Evolutionary conservation across 352 stramenopile genomes (phyloP), one percentile per base, ranked within the genome.

Genomic region (Phytopythium kandeliae): DNA sequence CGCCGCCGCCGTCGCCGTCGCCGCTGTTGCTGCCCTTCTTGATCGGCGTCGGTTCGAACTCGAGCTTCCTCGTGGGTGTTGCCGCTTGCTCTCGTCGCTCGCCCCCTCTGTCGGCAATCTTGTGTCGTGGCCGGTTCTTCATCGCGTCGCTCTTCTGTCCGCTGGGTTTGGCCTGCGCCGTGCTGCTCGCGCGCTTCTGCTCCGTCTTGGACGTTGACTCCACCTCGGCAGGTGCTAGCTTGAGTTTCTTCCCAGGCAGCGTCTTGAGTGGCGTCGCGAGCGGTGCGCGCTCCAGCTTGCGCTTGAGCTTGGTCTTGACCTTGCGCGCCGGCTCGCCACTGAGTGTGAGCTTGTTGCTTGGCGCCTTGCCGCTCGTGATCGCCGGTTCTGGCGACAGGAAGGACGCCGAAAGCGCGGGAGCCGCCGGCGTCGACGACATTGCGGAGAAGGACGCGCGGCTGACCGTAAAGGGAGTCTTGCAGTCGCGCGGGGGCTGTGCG

Each of bases 1-100:
- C 2, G 35, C 6, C 2, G 35, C 22, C 2, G 35, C 6, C 2
- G 35, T 15, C 51, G 51, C 21, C 15, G 33, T 54, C 19, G 24
- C 15, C 41, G 25, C 22, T 1, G 35, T 4, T 1, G 35, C 33
- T 38, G 26, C 8, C 34, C 40, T 15, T 54, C 45, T 71, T 85
- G 1, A 67, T 48, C 3, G 68, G 70, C 35, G 73, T 82, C 7
- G 54, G 52, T 15, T 40, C 48, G 48, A 85, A 85, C 54, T 74
- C 68, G 0, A 85, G 51, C 37, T 80, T 84, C 24, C 72, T 44
- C 2, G 69, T 80, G 10, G 54, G 71, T 36, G 21, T 65, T 22
- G 28, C 38, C 4, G 22, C 38, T 12, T 45, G 38, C 24, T 21
- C 16, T 8, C 35, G 15, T 17, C 35, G 35, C 16, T 40, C 35